Conservation (phyloP, 139 green algal species). For the Chlorella vulgaris region DNA sequence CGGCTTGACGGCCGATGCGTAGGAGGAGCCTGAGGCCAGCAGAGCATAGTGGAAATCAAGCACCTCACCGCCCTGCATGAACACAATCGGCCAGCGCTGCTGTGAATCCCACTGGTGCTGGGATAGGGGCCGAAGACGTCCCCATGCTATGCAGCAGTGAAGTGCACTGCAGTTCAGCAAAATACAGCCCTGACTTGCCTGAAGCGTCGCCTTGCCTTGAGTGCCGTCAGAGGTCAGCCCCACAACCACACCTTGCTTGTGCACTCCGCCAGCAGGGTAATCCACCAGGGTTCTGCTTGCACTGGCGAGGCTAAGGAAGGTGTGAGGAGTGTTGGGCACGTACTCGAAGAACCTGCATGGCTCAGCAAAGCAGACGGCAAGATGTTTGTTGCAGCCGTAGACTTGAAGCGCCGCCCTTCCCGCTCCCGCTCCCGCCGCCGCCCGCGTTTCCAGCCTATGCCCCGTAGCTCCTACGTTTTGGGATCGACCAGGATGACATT, state of each 20-base stretch:
- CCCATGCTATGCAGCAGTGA: background rate
- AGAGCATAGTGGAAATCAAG: conserved; percentile 7
- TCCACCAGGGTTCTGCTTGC: background rate
- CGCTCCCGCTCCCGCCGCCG: too few species aligned
- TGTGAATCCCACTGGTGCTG: too few species aligned
- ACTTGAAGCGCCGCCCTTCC: too few species aligned
- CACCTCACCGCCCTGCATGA: conserved; percentile 2
- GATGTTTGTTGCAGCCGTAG: background rate
- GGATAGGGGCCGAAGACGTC: too few species aligned
- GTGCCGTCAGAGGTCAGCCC: background rate
- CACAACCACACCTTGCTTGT: conserved; percentile 4
- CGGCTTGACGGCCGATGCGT: background rate
- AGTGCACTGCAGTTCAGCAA: background rate
- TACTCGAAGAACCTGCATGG: conserved; percentile 3
- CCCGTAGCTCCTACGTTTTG: background rate
- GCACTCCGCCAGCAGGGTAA: background rate
- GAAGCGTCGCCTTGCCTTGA: background rate
- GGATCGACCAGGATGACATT: background rate
- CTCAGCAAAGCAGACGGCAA: background rate
- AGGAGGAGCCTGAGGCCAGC: background rate
- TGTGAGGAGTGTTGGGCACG: background rate
- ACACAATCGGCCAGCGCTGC: background rate
- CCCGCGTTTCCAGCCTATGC: background rate
- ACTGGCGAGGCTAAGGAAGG: background rate
- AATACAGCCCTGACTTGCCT: background rate